Evolutionary conservation across 768 basidiomycete genomes (phyloP).

Genomic region (Tylopilus sp.): DNA sequence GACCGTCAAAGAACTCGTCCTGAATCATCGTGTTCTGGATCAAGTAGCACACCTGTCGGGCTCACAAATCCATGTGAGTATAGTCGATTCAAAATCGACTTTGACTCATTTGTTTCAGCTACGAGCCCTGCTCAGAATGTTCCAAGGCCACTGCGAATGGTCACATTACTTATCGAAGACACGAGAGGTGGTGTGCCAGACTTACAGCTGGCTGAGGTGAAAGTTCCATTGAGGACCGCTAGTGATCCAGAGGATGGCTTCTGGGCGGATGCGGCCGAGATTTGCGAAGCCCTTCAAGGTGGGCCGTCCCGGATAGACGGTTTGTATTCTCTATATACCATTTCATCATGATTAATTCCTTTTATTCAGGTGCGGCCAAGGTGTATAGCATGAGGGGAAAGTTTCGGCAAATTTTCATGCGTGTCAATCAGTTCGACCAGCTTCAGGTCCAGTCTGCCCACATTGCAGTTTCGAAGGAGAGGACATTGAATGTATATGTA

Average conservation of each 20-base stretch:
- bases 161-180: slow-evolving; percentile 70
- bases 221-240: slow-evolving; percentile 49
- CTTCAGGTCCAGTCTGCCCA: slow-evolving; percentile 55
- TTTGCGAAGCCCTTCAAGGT: slow-evolving; percentile 54
- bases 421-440: slow-evolving; percentile 49
- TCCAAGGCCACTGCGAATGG: slow-evolving; percentile 40
- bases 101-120: slow-evolving; percentile 12
- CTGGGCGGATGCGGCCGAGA: slow-evolving; percentile 69
- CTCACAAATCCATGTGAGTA: slow-evolving; percentile 37
- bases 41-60: slow-evolving; percentile 12
- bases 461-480: slow-evolving; percentile 49
- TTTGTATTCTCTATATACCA: slow-evolving; percentile 19
- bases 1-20: slow-evolving; percentile 1
- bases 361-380: slow-evolving; percentile 57
- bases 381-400: slow-evolving; percentile 64
- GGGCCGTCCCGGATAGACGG: slow-evolving; percentile 71
- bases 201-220: slow-evolving; percentile 62
- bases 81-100: neutral
- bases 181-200: slow-evolving; percentile 51
- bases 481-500: slow-evolving; percentile 55
- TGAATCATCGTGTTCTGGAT: neutral
- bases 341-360: neutral
- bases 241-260: slow-evolving; percentile 53
- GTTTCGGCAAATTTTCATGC: slow-evolving; percentile 67
- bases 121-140: slow-evolving; percentile 10